phyloP scores from a whole-genome alignment of 148 eudicot genomes.

The Dysphania ambrosioides region DNA sequence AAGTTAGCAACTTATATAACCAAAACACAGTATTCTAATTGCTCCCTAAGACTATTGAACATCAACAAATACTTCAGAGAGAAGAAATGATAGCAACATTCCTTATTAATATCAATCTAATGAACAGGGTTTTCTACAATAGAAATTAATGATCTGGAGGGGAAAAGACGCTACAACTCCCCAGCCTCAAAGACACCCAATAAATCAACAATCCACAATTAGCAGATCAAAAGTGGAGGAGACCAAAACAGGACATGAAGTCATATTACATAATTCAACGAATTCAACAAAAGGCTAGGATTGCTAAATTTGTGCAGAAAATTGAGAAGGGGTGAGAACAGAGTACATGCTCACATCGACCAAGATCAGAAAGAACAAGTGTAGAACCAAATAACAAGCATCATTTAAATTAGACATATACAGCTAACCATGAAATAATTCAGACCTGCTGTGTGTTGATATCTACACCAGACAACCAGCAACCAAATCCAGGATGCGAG shows the following conservation, averaged over 20 bases:
- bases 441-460: slow-evolving; percentile 82
- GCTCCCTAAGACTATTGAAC: not conserved
- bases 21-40: no score
- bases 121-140: not conserved
- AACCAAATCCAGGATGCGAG: slow-evolving; percentile 93
- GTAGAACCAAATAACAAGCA: not conserved
- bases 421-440: not conserved
- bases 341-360: no score
- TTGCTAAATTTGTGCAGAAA: not conserved
- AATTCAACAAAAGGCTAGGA: not conserved
- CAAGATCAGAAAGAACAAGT: not conserved
- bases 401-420: not conserved
- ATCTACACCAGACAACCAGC: slow-evolving; percentile 97
- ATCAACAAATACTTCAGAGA: not conserved
- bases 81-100: not conserved
- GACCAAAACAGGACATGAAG: not conserved
- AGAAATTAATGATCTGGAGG: not conserved
- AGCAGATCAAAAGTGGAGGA: not conserved
- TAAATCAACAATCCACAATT: not conserved
- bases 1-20: not conserved
- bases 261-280: not conserved
- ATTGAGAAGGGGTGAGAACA: not conserved
- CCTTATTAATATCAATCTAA: not conserved
- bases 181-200: not conserved
- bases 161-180: not conserved